These are phyloP conservation scores for Artemisia argyi DNA, from an alignment of 129 eudicot genomes.

Conservation along the genomic window DNA sequence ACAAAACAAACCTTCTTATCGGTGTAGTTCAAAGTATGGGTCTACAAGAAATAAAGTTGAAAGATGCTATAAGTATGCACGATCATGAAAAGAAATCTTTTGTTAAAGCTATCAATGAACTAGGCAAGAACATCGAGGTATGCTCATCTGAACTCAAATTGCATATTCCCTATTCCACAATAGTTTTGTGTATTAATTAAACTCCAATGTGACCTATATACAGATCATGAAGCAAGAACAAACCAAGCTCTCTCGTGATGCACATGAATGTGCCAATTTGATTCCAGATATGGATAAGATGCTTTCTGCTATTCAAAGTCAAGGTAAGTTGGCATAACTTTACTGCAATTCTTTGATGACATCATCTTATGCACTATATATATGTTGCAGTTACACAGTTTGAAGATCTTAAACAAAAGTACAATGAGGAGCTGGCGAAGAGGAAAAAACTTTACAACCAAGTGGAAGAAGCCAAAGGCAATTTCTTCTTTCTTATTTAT, in stretches of 20 bases:
- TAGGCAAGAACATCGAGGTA: constrained; percentile 38
- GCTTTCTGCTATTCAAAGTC: constrained; percentile 35
- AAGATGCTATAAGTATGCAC: constrained; percentile 21
- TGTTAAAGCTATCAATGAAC: constrained; percentile 34
- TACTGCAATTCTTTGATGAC: neutral
- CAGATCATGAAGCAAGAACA: constrained; percentile 48
- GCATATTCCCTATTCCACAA: neutral
- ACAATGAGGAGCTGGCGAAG: constrained; percentile 42
- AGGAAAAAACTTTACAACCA: constrained; percentile 41
- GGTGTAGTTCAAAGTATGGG: constrained; percentile 31
- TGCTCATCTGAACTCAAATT: neutral
- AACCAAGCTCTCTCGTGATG: constrained; percentile 33
- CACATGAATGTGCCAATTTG: constrained; percentile 38
- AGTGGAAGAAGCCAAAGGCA: constrained; percentile 47
- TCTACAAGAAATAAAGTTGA: constrained; percentile 33
- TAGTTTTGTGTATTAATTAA: neutral
- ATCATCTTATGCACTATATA: neutral
- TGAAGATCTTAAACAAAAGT: constrained; percentile 42
- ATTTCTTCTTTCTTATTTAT: neutral
- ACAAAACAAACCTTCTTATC: neutral
- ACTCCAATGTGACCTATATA: constrained; percentile 8
- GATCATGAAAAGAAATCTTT: constrained; percentile 36
- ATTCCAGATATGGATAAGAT: constrained; percentile 37
- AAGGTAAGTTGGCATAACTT: constrained; percentile 27
- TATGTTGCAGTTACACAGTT: constrained; percentile 35